Conservation (phyloP, 768 basidiomycete genomes). For the Collybia sordida region DNA sequence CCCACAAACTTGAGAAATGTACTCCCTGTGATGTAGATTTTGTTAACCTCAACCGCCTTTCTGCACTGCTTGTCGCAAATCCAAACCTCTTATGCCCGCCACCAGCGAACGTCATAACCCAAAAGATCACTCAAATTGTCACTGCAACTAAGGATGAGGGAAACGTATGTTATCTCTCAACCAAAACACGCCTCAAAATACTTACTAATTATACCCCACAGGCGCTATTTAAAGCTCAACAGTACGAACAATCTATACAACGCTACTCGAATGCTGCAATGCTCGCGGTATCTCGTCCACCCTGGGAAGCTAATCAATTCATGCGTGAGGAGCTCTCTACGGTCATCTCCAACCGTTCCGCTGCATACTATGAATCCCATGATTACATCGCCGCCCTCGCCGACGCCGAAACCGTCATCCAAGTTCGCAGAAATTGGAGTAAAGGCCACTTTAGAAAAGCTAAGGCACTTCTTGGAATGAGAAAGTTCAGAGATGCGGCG, state of each 20-base stretch:
- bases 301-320: slow-evolving; percentile 84
- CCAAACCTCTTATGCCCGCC: slow-evolving; percentile 78
- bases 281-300: slow-evolving; percentile 77
- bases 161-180: slow-evolving; percentile 61
- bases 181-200: slow-evolving; percentile 5
- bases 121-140: slow-evolving; percentile 73
- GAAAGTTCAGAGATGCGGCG: slow-evolving; percentile 68
- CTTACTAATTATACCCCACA: slow-evolving; percentile 34
- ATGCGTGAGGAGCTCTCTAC: slow-evolving; percentile 91
- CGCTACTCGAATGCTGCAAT: slow-evolving; percentile 79
- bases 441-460: slow-evolving; percentile 97
- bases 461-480: slow-evolving; percentile 80
- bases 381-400: slow-evolving; percentile 78
- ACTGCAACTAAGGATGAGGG: slow-evolving; percentile 89
- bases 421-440: slow-evolving; percentile 83
- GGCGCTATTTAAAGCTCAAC: slow-evolving; percentile 76
- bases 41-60: slow-evolving; percentile 70
- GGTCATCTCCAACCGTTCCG: slow-evolving; percentile 88
- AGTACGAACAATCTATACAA: slow-evolving; percentile 68
- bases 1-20: slow-evolving; percentile 76
- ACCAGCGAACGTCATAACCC: slow-evolving; percentile 73
- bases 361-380: slow-evolving; percentile 75
- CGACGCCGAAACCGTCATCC: slow-evolving; percentile 90
- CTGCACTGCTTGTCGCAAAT: slow-evolving; percentile 66
- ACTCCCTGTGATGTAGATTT: slow-evolving; percentile 74